Evolutionary conservation across 768 basidiomycete species (phyloP).

Genomic region (Russula olivacea): DNA sequence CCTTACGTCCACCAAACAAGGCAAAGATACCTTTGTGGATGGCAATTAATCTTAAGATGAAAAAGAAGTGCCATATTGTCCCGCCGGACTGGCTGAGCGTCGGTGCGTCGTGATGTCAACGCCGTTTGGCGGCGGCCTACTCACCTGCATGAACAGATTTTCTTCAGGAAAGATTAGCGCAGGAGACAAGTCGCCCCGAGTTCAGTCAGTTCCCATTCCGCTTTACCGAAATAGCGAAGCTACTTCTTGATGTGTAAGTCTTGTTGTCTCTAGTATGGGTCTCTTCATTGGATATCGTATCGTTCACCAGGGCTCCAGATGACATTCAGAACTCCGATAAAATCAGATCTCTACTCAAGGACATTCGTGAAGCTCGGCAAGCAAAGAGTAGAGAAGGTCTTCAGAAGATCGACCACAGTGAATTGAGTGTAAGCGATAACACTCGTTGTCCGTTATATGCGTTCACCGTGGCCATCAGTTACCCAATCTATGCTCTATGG

Average conservation of each 20-base stretch:
- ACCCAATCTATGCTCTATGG: slow-evolving; percentile 81
- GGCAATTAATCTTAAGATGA: slow-evolving; percentile 87
- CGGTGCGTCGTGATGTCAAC: slow-evolving; percentile 47
- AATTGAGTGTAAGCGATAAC: slow-evolving; percentile 56
- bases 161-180: slow-evolving; percentile 64
- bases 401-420: slow-evolving; percentile 69
- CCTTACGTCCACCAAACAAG: slow-evolving; percentile 82
- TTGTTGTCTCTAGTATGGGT: slow-evolving; percentile 6
- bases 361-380: slow-evolving; percentile 92
- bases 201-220: slow-evolving; percentile 84
- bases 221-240: slow-evolving; percentile 85
- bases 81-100: slow-evolving; percentile 85
- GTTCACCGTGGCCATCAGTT: slow-evolving; percentile 42
- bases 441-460: background rate
- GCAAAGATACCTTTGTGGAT: slow-evolving; percentile 93
- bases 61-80: slow-evolving; percentile 91
- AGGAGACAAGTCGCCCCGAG: slow-evolving; percentile 65
- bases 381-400: slow-evolving; percentile 89
- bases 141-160: slow-evolving; percentile 50
- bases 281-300: background rate
- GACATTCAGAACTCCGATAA: slow-evolving; percentile 83
- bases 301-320: slow-evolving; percentile 69
- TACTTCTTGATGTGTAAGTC: slow-evolving; percentile 88
- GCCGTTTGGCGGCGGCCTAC: background rate
- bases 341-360: slow-evolving; percentile 80